Conservation (phyloP, 495 filamentous ascomycete genomes). For the Glarea lozoyensis region DNA sequence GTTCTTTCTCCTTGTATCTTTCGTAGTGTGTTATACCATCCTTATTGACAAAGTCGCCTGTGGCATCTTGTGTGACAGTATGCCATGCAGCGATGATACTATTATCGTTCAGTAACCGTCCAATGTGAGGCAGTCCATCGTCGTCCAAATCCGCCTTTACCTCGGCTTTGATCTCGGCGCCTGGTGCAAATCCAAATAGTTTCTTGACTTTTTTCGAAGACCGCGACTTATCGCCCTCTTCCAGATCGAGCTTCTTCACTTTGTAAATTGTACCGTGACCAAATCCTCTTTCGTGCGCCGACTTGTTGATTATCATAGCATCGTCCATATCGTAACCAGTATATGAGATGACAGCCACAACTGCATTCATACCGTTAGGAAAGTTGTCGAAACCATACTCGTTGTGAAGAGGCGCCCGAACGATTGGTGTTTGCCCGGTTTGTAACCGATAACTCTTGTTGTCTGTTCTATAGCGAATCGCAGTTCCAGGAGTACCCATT, state of each 20-base stretch:
- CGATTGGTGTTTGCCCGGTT: conserved; percentile 92
- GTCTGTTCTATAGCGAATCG: conserved; percentile 80
- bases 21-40: conserved; percentile 75
- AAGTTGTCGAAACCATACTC: conserved; percentile 97
- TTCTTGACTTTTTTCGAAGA: conserved; percentile 45
- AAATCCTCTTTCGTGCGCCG: conserved; percentile 93
- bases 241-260: conserved; percentile 77
- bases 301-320: conserved; percentile 99
- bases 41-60: conserved; percentile 64
- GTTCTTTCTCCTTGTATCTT: conserved; percentile 85
- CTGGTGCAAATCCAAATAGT: conserved; percentile 79
- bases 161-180: conserved; percentile 50
- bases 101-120: conserved; percentile 64
- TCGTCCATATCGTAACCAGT: conserved; percentile 99
- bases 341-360: conserved; percentile 97
- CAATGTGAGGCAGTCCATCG: conserved; percentile 78
- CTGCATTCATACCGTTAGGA: conserved; percentile 92
- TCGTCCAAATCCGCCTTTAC: conserved; percentile 64
- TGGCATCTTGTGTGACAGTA: conserved; percentile 71
- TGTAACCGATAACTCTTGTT: conserved; percentile 95
- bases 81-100: conserved; percentile 83
- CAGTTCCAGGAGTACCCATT: conserved; percentile 92
- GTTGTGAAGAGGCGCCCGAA: conserved; percentile 85
- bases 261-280: conserved; percentile 96
- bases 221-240: conserved; percentile 50